A percentile compares a stretch with the other conserved stretches of the same genome.
These are phyloP conservation scores for Pseudopithomyces chartarum DNA, from an alignment of 2,329 filamentous ascomycete species.

Conservation along the genomic window DNA sequence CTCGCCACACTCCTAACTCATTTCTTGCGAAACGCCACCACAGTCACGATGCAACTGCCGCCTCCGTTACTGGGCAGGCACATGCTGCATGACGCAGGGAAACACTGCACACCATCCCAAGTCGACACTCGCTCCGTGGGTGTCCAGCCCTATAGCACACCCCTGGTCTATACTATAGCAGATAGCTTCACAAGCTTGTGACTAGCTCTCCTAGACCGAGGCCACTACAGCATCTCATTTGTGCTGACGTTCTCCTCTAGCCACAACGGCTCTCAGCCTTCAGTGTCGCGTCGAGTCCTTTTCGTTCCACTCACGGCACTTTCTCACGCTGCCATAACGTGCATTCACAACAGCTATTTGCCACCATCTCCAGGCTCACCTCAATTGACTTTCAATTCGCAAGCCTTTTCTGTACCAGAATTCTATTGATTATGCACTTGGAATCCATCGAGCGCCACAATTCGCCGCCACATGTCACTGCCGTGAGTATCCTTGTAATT, in stretches of 20 bases:
- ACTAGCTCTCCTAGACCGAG: slow-evolving; percentile 19
- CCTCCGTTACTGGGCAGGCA: neutral
- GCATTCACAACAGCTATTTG: slow-evolving; percentile 10
- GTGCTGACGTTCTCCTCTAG: slow-evolving; percentile 17
- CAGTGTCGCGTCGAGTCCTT: slow-evolving; percentile 26
- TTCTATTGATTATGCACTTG: slow-evolving; percentile 7
- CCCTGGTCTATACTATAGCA: slow-evolving; percentile 35
- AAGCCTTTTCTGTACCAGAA: slow-evolving; percentile 13
- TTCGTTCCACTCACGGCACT: slow-evolving; percentile 21
- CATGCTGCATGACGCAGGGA: slow-evolving; percentile 2
- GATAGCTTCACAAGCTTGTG: slow-evolving; percentile 11
- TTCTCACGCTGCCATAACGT: slow-evolving; percentile 9
- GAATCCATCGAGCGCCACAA: slow-evolving; percentile 7
- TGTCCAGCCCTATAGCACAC: slow-evolving; percentile 13
- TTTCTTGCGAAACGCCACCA: slow-evolving; percentile 5
- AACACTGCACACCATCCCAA: neutral
- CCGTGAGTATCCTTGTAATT: slow-evolving; percentile 16
- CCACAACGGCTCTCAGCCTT: slow-evolving; percentile 16
- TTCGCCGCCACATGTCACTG: slow-evolving; percentile 19
- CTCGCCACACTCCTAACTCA: slow-evolving; percentile 1
- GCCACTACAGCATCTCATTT: slow-evolving; percentile 20
- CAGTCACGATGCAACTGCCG: slow-evolving; percentile 2
- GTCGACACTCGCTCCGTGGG: neutral
- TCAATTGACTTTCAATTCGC: slow-evolving; percentile 9
- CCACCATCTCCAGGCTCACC: slow-evolving; percentile 18